Evolutionary conservation across 495 filamentous ascomycete genomes (phyloP).

Genomic region (Baudoinia panamericana): DNA sequence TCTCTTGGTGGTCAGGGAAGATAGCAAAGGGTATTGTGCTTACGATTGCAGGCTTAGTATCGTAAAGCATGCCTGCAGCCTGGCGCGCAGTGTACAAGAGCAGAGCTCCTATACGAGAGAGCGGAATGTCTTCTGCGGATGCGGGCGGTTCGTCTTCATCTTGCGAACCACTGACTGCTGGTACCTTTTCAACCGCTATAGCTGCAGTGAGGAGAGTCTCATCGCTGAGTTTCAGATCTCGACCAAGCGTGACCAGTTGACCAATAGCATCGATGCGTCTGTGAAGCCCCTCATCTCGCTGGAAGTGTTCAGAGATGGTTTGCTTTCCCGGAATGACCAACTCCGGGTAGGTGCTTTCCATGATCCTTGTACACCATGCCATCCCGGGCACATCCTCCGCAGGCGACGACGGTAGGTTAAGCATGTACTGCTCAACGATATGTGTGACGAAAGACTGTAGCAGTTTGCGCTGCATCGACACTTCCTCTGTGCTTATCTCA

Average conservation of each 20-base stretch:
- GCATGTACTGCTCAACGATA: conserved; percentile 66
- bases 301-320: conserved; percentile 49
- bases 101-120: conserved; percentile 49
- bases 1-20: conserved; percentile 30
- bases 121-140: conserved; percentile 50
- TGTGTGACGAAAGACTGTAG: conserved; percentile 80
- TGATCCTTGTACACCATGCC: conserved; percentile 61
- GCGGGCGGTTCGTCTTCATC: conserved; percentile 29
- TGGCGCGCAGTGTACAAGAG: conserved; percentile 31
- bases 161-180: conserved; percentile 30
- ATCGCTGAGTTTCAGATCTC: conserved; percentile 37
- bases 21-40: conserved; percentile 18
- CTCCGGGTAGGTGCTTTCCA: conserved; percentile 56
- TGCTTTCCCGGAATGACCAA: conserved; percentile 41
- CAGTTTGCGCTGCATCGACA: conserved; percentile 49
- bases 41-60: conserved; percentile 3
- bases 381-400: conserved; percentile 52
- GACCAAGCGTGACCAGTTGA: conserved; percentile 59
- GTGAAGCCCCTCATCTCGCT: conserved; percentile 46
- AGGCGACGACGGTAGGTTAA: conserved; percentile 36
- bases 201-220: conserved; percentile 7
- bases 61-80: conserved; percentile 26
- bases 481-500: conserved; percentile 38
- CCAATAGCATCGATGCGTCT: conserved; percentile 59
- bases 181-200: conserved; percentile 23